Percentiles rank a stretch among this genome's conserved stretches.
These are phyloP conservation scores for Cyclanthera cordifolia DNA, from an alignment of 306 rosid species.

Conservation along the genomic window DNA sequence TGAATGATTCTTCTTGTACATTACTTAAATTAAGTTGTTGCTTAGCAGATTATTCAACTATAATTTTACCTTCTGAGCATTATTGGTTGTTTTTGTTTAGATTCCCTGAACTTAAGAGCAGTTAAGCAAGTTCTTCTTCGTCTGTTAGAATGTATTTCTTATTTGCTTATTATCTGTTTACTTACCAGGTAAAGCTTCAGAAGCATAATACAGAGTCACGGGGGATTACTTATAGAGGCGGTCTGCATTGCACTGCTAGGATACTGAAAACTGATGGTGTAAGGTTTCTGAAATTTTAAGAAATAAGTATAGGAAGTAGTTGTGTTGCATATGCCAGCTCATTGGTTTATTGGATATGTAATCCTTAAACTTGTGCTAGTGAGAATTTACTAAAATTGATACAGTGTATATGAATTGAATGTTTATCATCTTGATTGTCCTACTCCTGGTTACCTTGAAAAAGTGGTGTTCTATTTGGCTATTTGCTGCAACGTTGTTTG, in stretches of 20 bases:
- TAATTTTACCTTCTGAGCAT: background rate
- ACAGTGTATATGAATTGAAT: background rate
- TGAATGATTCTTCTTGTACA: background rate
- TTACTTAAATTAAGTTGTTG: background rate
- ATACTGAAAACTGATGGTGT: conserved; percentile 86
- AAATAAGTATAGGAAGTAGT: background rate
- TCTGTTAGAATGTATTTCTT: background rate
- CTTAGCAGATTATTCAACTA: background rate
- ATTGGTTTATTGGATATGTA: background rate
- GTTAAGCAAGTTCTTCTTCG: background rate
- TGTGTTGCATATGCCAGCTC: background rate
- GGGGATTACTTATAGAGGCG: conserved; percentile 48
- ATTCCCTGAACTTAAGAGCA: background rate
- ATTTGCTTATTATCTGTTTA: background rate
- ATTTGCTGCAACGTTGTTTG: background rate
- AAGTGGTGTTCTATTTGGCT: background rate
- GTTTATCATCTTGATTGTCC: background rate
- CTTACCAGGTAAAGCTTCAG: conserved; percentile 73
- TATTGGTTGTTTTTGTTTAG: too few species aligned
- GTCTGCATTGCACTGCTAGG: conserved; percentile 77
- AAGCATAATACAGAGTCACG: conserved; percentile 68
- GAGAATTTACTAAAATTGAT: background rate
- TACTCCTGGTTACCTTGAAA: background rate
- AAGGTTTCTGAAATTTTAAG: conserved; percentile 28
- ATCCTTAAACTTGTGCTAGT: background rate